Evolutionary conservation across 441 rosid genomes (phyloP).

Genomic region (Pelargonium citronellum): DNA sequence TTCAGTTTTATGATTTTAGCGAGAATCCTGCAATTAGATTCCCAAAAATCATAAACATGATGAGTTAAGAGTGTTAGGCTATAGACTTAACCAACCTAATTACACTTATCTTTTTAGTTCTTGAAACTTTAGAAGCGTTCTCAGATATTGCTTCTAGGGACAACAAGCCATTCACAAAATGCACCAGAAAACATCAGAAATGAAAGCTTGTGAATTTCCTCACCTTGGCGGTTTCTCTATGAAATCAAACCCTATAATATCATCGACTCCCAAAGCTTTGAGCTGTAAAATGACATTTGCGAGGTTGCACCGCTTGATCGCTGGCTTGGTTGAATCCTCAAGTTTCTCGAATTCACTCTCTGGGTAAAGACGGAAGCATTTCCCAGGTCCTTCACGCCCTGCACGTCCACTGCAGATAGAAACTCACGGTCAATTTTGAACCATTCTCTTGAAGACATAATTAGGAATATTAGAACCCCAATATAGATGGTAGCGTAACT

Average conservation of each 20-base stretch:
- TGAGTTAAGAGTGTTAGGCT: too few species aligned
- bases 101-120: too few species aligned
- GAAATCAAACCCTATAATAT: constrained; percentile 88
- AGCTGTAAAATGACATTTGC: constrained; percentile 86
- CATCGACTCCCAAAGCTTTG: constrained; percentile 83
- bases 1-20: too few species aligned
- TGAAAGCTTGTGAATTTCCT: constrained; percentile 10
- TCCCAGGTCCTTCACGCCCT: constrained; percentile 93
- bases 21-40: too few species aligned
- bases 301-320: constrained; percentile 89
- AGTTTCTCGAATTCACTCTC: constrained; percentile 86
- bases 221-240: constrained; percentile 92
- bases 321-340: constrained; percentile 82
- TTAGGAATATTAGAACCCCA: not conserved
- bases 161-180: not conserved
- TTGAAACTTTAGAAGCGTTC: too few species aligned
- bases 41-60: too few species aligned
- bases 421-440: constrained; percentile 15
- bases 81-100: not conserved
- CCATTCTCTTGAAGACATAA: not conserved
- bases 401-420: constrained; percentile 78
- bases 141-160: not conserved
- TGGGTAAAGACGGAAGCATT: constrained; percentile 85
- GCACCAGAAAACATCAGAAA: not conserved
- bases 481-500: too few species aligned